Conservation (phyloP, 2,329 filamentous ascomycete species). For the Colletotrichum plurivorum region DNA sequence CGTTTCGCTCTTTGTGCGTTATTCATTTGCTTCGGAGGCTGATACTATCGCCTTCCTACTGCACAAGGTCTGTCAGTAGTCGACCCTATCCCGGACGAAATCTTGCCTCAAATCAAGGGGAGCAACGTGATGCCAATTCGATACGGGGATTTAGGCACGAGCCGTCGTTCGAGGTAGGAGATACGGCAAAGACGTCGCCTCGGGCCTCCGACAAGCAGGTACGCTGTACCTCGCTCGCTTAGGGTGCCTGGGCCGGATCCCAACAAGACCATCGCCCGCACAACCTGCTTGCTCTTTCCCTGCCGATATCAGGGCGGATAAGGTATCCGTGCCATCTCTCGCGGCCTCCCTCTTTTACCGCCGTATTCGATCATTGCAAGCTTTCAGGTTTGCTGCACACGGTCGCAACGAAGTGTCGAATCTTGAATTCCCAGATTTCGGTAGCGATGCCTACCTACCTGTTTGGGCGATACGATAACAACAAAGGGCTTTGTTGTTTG, state of each 20-base stretch:
- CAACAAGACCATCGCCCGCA: constrained; percentile 2
- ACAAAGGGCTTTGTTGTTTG: constrained; percentile 22
- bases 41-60: neutral
- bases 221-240: neutral
- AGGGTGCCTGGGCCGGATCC: constrained; percentile 7
- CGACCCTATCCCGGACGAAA: constrained; percentile 18
- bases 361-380: neutral
- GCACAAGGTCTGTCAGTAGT: neutral
- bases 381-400: neutral
- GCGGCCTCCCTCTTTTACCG: neutral
- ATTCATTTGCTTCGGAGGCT: constrained; percentile 4
- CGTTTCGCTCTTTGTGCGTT: constrained; percentile 20
- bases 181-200: neutral
- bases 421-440: neutral
- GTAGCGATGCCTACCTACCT: neutral
- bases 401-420: neutral
- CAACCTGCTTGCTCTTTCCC: constrained; percentile 11
- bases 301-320: constrained; percentile 20
- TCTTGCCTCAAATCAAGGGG: constrained; percentile 25
- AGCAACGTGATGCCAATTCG: constrained; percentile 27
- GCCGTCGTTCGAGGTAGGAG: neutral
- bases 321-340: constrained; percentile 19
- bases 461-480: neutral
- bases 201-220: neutral
- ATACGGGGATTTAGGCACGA: constrained; percentile 4